Conservation (phyloP, 106 monocot genomes). For the Phalaenopsis equestris region DNA sequence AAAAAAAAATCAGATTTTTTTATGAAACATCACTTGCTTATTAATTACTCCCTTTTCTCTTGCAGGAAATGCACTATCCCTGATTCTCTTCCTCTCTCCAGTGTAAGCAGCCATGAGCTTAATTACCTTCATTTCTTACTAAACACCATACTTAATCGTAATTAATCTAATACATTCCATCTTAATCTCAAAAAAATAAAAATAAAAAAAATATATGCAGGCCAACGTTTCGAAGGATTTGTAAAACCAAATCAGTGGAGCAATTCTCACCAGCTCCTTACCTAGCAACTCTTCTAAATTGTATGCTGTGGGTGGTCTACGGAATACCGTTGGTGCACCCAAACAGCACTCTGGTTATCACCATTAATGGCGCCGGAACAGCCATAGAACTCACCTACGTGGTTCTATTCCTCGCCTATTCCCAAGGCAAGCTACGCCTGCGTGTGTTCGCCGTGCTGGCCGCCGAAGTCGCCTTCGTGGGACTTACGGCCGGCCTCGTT, state of each 20-base stretch:
- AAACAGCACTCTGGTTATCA: constrained; percentile 14
- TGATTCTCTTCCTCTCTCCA: constrained; percentile 20
- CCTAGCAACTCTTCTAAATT: constrained; percentile 19
- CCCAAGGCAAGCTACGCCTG: neutral
- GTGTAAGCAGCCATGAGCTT: constrained; percentile 3
- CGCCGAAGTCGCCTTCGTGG: constrained; percentile 3
- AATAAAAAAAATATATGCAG: neutral
- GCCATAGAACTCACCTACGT: constrained; percentile 14
- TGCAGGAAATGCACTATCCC: constrained; percentile 18
- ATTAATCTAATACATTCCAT: too few species aligned
- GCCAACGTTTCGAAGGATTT: constrained; percentile 17
- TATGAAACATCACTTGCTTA: too few species aligned
- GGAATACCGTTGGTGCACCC: constrained; percentile 18
- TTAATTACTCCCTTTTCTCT: neutral
- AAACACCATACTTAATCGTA: too few species aligned
- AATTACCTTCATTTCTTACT: neutral
- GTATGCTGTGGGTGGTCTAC: constrained; percentile 17
- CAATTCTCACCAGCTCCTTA: constrained; percentile 19
- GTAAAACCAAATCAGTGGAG: constrained; percentile 19
- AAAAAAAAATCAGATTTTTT: too few species aligned
- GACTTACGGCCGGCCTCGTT: constrained; percentile 6
- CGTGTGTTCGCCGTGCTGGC: neutral
- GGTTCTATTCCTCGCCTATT: constrained; percentile 2
- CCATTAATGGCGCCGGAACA: constrained; percentile 20
- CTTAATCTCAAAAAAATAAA: too few species aligned